Percentiles rank a stretch among this genome's conserved stretches.
Conservation (phyloP, 768 basidiomycete genomes). For the Infundibulicybe gibba region DNA sequence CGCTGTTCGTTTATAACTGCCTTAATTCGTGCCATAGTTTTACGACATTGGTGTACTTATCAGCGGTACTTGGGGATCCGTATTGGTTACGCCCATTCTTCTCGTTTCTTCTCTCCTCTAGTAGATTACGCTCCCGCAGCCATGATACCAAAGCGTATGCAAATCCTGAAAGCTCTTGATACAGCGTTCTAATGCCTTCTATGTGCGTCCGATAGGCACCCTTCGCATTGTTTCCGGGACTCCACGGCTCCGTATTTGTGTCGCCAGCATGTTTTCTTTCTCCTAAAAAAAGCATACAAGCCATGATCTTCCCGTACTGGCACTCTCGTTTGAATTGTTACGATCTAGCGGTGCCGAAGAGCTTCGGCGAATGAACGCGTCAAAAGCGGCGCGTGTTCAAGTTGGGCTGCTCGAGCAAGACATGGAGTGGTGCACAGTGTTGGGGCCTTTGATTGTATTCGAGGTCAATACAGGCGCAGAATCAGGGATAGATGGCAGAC, state of each 20-base stretch:
- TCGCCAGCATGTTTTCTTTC: slow-evolving; percentile 45
- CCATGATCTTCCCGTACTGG: slow-evolving; percentile 60
- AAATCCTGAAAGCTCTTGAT: slow-evolving; percentile 90
- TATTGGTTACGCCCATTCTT: slow-evolving; percentile 46
- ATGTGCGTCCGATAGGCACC: slow-evolving; percentile 55
- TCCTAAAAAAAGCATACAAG: slow-evolving; percentile 74
- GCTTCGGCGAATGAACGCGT: slow-evolving; percentile 8
- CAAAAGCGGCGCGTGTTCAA: slow-evolving; percentile 3
- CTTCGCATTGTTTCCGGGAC: slow-evolving; percentile 24
- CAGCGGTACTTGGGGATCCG: slow-evolving; percentile 24
- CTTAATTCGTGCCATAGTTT: slow-evolving; percentile 97
- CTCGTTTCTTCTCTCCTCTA: slow-evolving; percentile 74
- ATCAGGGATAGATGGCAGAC: too few relatives aligned
- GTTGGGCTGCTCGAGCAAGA: slow-evolving; percentile 6
- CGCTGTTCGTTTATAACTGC: slow-evolving; percentile 88
- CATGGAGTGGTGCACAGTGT: too few relatives aligned
- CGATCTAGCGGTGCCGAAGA: slow-evolving; percentile 6
- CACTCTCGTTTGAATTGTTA: slow-evolving; percentile 18
- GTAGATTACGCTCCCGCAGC: slow-evolving; percentile 82
- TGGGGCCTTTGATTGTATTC: too few relatives aligned
- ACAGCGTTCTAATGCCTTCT: slow-evolving; percentile 83
- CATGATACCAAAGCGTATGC: slow-evolving; percentile 93
- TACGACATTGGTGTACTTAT: slow-evolving; percentile 60
- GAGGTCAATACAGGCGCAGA: too few relatives aligned
- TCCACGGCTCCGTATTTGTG: slow-evolving; percentile 48